Conservation (phyloP, 257 asterid genomes). For the Jacaranda copaia region DNA sequence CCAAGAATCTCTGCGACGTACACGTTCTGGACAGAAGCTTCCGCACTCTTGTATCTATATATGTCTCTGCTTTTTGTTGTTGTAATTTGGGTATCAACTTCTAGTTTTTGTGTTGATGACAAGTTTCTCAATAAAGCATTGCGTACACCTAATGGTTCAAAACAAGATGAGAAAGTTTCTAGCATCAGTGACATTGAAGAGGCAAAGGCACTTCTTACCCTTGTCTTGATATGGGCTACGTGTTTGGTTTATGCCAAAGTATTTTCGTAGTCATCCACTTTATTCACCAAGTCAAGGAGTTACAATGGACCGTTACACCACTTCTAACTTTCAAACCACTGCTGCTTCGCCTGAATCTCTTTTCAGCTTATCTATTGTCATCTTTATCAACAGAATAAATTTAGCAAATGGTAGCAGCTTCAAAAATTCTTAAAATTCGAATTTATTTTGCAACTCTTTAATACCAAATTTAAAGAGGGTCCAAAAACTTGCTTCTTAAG, state of each 20-base stretch:
- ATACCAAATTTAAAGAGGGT: no score
- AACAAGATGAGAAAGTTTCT: conserved; percentile 39
- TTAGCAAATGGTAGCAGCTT: no score
- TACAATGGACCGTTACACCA: conserved; percentile 63
- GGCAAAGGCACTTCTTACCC: conserved; percentile 59
- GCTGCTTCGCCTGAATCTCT: conserved; percentile 62
- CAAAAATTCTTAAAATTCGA: no score
- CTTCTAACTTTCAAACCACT: conserved; percentile 51
- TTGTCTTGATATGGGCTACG: conserved; percentile 64
- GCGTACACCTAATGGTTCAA: conserved; percentile 41
- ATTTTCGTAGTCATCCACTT: conserved; percentile 55
- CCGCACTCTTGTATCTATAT: background rate
- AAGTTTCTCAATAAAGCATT: conserved; percentile 67
- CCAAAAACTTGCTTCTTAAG: no score
- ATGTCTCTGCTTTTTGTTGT: conserved; percentile 7
- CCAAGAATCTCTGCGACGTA: no score
- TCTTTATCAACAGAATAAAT: conserved; percentile 26
- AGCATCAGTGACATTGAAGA: conserved; percentile 54
- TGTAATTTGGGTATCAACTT: background rate
- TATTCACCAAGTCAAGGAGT: conserved; percentile 68
- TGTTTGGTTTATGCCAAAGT: conserved; percentile 57
- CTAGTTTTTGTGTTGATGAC: conserved; percentile 7
- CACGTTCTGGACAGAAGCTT: no score
- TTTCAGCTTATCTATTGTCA: conserved; percentile 45
- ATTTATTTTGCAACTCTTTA: no score